Evolutionary conservation across 352 stramenopile genomes (phyloP), one percentile per base, ranked within the genome.

Genomic region (Phytophthora ohioensis): DNA sequence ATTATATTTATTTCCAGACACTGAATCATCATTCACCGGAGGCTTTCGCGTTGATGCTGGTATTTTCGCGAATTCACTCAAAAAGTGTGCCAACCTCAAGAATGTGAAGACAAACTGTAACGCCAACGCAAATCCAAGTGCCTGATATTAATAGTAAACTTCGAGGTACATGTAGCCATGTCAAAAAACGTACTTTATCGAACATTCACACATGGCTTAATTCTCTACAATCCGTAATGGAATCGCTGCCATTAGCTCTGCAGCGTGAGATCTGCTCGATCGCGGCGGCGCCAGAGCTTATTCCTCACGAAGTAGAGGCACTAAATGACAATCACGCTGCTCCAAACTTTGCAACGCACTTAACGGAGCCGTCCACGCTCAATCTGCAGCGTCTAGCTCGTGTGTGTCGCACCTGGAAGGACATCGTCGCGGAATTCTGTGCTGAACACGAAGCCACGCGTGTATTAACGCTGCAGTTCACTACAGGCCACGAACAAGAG

Each of bases 211-310:
- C 17, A 53, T 56, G 31, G 21, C 51, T 46, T 36, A 27, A 54
- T 49, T 51, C 34, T 11, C 12, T 43, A 45, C 8, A 5, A 31
- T 64, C 17, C 10, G 17, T 13, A 11, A 82, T 82, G 75, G 64
- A 79, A 27, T 52, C 56, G 32, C 47, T 82, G 8, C 75, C 75
- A 17, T 21, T 69, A 45, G 71, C 71, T 47, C 47, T 76, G 3
- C 62, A 82, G 55, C 67, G 69, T 10, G 75, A 81, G 66, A 80
- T 84, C 67, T 75, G 73, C 61, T 58, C 69, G 39, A 75, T 72
- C 53, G 75, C 75, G 10, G 59, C 61, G 47, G 79, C 67, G 32
- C 74, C 79, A 4, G 67, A 81, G 64, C 76, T 87, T 15, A 66
- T 84, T 30, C 79, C 76, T 30, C 56, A 64, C 5, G 56, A 67